Base-by-base conservation (phyloP, 495 filamentous ascomycete genomes). In the Xylaria intraflava region DNA sequence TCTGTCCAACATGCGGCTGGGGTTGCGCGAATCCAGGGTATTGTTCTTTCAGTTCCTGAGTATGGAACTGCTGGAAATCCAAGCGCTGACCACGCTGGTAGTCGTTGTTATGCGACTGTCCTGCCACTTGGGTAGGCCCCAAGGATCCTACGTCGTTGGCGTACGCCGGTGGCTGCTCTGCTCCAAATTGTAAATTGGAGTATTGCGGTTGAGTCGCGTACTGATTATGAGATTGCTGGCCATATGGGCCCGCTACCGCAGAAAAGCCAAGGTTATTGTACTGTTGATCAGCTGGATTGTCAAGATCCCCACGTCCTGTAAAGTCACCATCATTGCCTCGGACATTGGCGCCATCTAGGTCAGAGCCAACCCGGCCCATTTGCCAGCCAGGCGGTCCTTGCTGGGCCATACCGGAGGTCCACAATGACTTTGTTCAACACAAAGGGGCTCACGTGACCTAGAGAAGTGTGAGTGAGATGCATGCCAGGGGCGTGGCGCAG, bases 391-490 rank as follows among this genome's bases (percentile, higher is more conserved):
- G 31, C 26, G 51, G 23, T 16, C 43, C 51, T 29, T 53, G 51
- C 33, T 53, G 51, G 51, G 51, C 42, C 51, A 53, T 53, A 23
- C 17, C 12, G 40, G 30, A 44, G 19, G 41, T 26, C 10, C 16
- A 36, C 33, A 22, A 53, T 16, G 24, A 16, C 42, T 38, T 45
- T 6, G 29, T 6, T 17, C 42, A 40, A 40, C 42, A 53, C 17
- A 23, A 26, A 40, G 35, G n/a, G n/a, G 8, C 35, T 53, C 51
- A 53, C 51, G 51, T 53, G 51, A 53, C 33, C 51, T 53, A 14
- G 3, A 30, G 39, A 17, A 16, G 35, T 53, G 51, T 53, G 31
- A 53, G 51, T 46, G 43, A 42, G 22, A 33, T 36, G n/a, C 42
- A 53, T 46, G 51, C 42, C 51, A 53, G 39, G 42, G n/a, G 4